Conservation (phyloP, 106 monocot genomes). For the Dendrobium catenatum region DNA sequence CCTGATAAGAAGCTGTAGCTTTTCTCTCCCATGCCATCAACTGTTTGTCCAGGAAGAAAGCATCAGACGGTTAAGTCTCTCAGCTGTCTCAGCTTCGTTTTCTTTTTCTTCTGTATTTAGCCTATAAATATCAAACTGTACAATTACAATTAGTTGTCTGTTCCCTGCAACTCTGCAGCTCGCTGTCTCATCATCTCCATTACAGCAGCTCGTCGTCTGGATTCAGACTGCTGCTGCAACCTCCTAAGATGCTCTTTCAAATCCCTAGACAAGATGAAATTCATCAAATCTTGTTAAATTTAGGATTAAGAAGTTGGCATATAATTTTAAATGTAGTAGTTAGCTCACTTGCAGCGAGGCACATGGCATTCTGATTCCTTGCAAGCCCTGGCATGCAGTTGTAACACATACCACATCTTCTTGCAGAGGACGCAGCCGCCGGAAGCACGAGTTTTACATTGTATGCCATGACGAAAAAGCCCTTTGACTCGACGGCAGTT, state of each 20-base stretch:
- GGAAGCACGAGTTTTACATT: slow-evolving; percentile 60
- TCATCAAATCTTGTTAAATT: neutral
- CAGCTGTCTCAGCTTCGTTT: neutral
- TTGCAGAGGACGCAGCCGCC: slow-evolving; percentile 83
- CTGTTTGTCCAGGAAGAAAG: neutral
- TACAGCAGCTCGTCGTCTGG: slow-evolving; percentile 77
- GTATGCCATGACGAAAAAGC: slow-evolving; percentile 82
- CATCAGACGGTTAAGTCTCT: neutral
- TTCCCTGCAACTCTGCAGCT: slow-evolving; percentile 62
- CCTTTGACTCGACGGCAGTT: slow-evolving; percentile 95
- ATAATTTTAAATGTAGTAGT: neutral
- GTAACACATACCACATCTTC: slow-evolving; percentile 95
- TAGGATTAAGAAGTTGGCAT: neutral
- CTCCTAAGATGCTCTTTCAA: slow-evolving; percentile 71
- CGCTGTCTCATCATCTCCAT: slow-evolving; percentile 94
- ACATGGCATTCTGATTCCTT: slow-evolving; percentile 80
- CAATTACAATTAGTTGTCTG: slow-evolving; percentile 21
- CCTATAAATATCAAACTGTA: slow-evolving; percentile 9
- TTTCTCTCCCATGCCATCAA: neutral
- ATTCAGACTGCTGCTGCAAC: slow-evolving; percentile 82
- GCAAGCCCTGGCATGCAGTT: slow-evolving; percentile 89
- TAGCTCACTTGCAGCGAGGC: slow-evolving; percentile 76
- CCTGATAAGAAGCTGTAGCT: neutral
- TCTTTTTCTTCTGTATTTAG: neutral
- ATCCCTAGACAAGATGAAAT: slow-evolving; percentile 36